Evolutionary conservation across 345 rosid species (phyloP).

Genomic region (Acer saccharum): DNA sequence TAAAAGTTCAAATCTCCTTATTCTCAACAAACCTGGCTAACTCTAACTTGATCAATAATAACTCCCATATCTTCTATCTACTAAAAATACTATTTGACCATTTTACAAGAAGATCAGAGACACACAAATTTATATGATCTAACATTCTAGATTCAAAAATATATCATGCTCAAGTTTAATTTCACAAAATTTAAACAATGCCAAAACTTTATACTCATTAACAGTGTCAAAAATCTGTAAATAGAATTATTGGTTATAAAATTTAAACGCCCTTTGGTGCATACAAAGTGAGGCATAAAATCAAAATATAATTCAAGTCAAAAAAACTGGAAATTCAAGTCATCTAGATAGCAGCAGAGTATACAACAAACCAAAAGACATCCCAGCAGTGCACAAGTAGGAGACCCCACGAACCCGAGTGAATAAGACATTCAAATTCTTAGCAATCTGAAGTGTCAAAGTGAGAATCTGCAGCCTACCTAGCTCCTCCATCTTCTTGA

Average conservation of each 20-base stretch:
- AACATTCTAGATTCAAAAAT: background rate
- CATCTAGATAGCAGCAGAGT: slow-evolving; percentile 42
- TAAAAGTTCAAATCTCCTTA: too few relatives aligned
- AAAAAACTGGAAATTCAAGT: background rate
- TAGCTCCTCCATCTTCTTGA: slow-evolving; percentile 85
- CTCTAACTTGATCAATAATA: background rate
- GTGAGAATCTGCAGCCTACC: slow-evolving; percentile 92
- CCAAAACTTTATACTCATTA: background rate
- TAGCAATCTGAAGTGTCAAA: slow-evolving; percentile 69
- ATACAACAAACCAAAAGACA: slow-evolving; percentile 47
- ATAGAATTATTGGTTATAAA: background rate
- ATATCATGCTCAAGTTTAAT: background rate
- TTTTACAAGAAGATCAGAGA: background rate
- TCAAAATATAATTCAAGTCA: background rate
- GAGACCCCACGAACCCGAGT: slow-evolving; percentile 61
- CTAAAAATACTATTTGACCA: too few relatives aligned
- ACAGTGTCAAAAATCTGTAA: background rate
- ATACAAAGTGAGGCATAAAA: background rate
- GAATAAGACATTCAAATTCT: slow-evolving; percentile 66
- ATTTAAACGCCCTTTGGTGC: background rate
- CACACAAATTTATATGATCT: background rate
- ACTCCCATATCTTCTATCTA: background rate
- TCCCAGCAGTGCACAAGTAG: slow-evolving; percentile 51
- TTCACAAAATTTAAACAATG: background rate
- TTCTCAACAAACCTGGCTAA: background rate